Evolutionary conservation across 2,329 filamentous ascomycete genomes (phyloP).

Genomic region (Endoconidiophora polonica): DNA sequence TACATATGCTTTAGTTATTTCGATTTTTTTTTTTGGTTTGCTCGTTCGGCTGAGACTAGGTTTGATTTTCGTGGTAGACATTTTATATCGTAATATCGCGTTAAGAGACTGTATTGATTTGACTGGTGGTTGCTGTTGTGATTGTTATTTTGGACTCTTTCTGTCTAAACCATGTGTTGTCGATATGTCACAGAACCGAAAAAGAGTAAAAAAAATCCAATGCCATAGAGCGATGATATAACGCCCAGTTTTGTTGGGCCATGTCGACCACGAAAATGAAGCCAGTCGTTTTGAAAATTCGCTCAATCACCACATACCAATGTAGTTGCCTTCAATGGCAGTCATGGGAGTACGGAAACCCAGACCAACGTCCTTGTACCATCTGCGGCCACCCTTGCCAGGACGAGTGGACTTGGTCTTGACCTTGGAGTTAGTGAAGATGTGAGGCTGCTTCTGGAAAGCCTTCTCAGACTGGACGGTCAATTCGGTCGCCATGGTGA

Average conservation of each 20-base stretch:
- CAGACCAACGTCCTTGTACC: conserved; percentile 98
- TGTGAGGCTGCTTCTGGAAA: conserved; percentile 99
- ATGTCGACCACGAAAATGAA: background rate
- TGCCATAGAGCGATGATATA: too few relatives aligned
- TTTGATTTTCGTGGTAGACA: too few relatives aligned
- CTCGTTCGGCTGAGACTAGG: too few relatives aligned
- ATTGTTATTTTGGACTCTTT: too few relatives aligned
- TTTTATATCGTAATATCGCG: too few relatives aligned
- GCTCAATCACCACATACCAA: conserved; percentile 52
- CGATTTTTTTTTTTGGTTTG: background rate
- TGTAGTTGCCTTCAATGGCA: conserved; percentile 98
- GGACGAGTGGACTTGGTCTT: conserved; percentile 70
- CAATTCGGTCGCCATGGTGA: conserved; percentile 87
- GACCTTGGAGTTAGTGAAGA: conserved; percentile 96
- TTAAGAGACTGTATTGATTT: too few relatives aligned
- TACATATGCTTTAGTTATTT: background rate
- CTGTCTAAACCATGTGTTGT: too few relatives aligned
- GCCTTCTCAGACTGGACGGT: conserved; percentile 99
- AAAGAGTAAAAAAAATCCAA: too few relatives aligned
- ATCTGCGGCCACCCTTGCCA: conserved; percentile 84
- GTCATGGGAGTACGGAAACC: conserved; percentile 97
- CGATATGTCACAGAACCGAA: too few relatives aligned
- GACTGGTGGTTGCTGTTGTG: too few relatives aligned
- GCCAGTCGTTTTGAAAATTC: background rate
- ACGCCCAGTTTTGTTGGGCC: too few relatives aligned